phyloP scores from a whole-genome alignment of 2,329 filamentous ascomycete genomes.

The Microdochium nivale region DNA sequence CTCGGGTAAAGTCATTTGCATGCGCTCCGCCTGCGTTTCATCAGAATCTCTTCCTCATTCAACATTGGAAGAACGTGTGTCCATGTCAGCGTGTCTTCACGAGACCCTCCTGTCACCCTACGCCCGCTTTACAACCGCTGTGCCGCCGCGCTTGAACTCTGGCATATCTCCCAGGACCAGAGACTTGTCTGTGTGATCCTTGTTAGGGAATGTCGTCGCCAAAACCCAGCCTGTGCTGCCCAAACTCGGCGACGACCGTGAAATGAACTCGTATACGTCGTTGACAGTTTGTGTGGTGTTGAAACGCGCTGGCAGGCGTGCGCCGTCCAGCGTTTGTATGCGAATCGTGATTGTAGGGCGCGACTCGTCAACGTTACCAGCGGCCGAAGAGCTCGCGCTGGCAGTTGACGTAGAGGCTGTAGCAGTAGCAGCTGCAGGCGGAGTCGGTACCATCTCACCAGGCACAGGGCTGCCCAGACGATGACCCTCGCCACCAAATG shows the following conservation, averaged over 20 bases:
- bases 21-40: too few species aligned
- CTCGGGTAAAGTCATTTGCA: too few species aligned
- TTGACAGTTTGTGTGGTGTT: constrained; percentile 72
- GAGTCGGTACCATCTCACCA: constrained; percentile 35
- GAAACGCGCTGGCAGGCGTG: constrained; percentile 69
- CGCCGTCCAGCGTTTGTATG: constrained; percentile 71
- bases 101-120: not conserved
- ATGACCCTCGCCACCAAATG: constrained; percentile 64
- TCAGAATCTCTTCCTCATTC: too few species aligned
- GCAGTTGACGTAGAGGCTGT: constrained; percentile 21
- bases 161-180: constrained; percentile 49
- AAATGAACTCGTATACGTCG: constrained; percentile 69
- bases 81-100: too few species aligned
- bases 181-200: constrained; percentile 64
- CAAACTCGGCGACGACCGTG: constrained; percentile 50
- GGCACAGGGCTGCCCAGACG: constrained; percentile 72
- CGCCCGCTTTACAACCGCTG: constrained; percentile 51
- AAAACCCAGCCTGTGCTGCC: constrained; percentile 59
- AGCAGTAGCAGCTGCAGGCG: constrained; percentile 20
- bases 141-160: constrained; percentile 59
- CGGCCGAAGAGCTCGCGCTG: constrained; percentile 15
- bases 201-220: constrained; percentile 76
- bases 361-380: constrained; percentile 45
- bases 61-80: too few species aligned
- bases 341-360: constrained; percentile 63